A percentile compares a stretch with the other conserved stretches of the same genome.
Evolutionary conservation across 2,329 filamentous ascomycete genomes (phyloP).

Genomic region (Fusarium buharicum): DNA sequence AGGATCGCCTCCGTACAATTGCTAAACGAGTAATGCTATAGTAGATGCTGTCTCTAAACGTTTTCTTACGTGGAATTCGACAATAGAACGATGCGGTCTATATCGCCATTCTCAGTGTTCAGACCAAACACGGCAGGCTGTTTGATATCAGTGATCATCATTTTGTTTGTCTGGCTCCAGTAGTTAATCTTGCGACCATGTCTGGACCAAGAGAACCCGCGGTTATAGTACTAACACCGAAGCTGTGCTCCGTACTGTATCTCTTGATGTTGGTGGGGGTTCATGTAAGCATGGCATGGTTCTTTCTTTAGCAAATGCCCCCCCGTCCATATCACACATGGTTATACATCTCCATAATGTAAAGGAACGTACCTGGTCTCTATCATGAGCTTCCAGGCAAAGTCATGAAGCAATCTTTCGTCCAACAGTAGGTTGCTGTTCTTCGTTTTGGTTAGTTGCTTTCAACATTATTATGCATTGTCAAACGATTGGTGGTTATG

Average conservation of each 20-base stretch:
- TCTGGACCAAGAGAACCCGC: too few species aligned
- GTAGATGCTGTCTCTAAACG: not conserved
- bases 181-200: too few species aligned
- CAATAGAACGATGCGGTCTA: not conserved
- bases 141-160: too few species aligned
- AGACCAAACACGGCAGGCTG: too few species aligned
- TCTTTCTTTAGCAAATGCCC: conserved; percentile 29
- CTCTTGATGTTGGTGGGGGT: conserved; percentile 27
- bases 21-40: too few species aligned
- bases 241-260: not conserved
- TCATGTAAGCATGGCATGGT: conserved; percentile 40
- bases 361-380: not conserved
- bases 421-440: not conserved
- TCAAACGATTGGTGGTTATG: not conserved
- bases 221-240: too few species aligned
- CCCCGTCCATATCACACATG: conserved; percentile 27
- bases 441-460: not conserved
- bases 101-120: too few species aligned
- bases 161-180: too few species aligned
- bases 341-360: not conserved
- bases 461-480: not conserved
- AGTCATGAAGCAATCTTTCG: too few species aligned
- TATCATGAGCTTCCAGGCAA: not conserved
- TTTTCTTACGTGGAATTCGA: not conserved
- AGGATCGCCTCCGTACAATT: too few species aligned